Base-by-base conservation (phyloP, 2,329 filamentous ascomycete species). In the Didymella keratinophila region DNA sequence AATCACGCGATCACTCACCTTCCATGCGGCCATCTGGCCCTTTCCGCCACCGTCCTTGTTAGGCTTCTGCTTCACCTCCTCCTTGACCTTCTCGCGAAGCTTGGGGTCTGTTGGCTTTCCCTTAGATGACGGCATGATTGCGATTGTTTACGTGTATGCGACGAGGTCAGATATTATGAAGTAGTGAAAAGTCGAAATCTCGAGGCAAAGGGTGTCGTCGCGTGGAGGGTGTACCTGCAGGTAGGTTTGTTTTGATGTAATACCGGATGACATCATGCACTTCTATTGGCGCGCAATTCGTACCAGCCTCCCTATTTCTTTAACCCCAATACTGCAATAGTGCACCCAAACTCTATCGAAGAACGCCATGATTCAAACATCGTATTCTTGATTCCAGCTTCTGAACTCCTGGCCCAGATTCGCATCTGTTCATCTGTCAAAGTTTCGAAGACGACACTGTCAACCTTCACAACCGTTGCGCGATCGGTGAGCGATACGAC, bases 11-110 rank as follows among this genome's bases (percentile, higher is more conserved):
- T 25, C 7, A 12, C 42, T n/a, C 23, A 77, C 79, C 74, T 81
- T 82, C 80, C 80, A 82, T 42, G 79, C 79, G 49, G 77, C 78
- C 79, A 78, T 79, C 64, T 80, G 73, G 4, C 79, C 79, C 63
- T 81, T 80, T n/a, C 79, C 79, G 30, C 74, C 63, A 11, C 79
- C 79, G 63, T 80, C 78, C 60, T 81, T 80, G 54, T 81, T 81
- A 6, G 78, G 69, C 58, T 80, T 73, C 48, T 76, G 71, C 65
- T 81, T 80, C n/a, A 81, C 71, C 14, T 81, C 77, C 62, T 81
- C 75, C 65, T 79, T 81, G 27, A 80, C 76, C 64, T 80, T 71
- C 66, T 81, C 78, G 48, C 77, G 74, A 42, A 81, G 63, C 60
- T 81, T 77, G 1, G 78, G 77, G 63, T 81, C 78, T 5, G 79